Conservation (phyloP, 371 early-diverging fungal genomes). For the Saksenaea vasiformis region DNA sequence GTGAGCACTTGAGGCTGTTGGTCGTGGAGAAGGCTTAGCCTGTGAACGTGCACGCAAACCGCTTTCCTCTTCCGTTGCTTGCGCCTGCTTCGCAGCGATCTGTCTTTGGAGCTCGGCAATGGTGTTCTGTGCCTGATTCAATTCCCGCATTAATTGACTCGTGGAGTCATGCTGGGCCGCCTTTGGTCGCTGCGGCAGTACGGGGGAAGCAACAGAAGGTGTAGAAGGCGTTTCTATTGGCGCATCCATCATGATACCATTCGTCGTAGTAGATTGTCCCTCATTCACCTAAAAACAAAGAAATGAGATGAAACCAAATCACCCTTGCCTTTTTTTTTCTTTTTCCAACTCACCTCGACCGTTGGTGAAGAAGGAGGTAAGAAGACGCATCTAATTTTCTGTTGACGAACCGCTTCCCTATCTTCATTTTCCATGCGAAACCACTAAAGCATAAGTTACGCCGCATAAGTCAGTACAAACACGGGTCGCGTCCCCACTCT, state of each 20-base stretch:
- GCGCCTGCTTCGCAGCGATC: background rate
- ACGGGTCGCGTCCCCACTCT: background rate
- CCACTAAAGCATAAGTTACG: conserved; percentile 1
- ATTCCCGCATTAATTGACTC: background rate
- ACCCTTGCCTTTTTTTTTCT: background rate
- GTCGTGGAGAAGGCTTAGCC: background rate
- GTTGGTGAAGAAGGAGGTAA: background rate
- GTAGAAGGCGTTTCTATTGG: background rate
- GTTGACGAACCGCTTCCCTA: background rate
- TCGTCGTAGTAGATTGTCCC: background rate
- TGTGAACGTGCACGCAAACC: background rate
- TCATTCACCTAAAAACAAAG: background rate
- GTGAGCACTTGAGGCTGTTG: background rate
- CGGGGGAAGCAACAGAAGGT: background rate
- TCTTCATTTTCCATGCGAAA: conserved; percentile 1
- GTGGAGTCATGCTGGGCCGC: background rate
- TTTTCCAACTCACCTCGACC: background rate
- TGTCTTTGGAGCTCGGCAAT: background rate
- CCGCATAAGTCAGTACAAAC: background rate
- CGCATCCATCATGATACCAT: background rate
- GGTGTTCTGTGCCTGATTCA: background rate
- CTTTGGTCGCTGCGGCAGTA: background rate
- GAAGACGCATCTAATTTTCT: conserved; percentile 9
- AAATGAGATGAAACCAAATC: background rate
- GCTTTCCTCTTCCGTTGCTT: background rate